Percentiles rank a stretch among this genome's conserved stretches.
phyloP scores from a whole-genome alignment of 257 asterid genomes.

The Solanum pimpinellifolium region DNA sequence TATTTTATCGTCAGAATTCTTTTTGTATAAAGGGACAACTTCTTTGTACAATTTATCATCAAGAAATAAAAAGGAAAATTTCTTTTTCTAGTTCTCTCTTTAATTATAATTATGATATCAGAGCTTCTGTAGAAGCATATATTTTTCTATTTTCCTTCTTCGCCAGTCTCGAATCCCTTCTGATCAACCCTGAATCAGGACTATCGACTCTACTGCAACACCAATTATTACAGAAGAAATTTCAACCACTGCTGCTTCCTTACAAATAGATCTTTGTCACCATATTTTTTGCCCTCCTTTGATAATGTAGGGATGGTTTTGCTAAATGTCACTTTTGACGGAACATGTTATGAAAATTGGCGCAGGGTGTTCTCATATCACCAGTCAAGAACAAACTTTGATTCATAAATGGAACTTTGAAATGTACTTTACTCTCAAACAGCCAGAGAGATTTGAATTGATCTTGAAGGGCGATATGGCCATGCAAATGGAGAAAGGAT shows the following conservation, averaged over 20 bases:
- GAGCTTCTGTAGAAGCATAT: neutral
- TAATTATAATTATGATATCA: neutral
- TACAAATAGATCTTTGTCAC: neutral
- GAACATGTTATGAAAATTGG: neutral
- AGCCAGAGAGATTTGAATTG: neutral
- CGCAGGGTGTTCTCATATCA: neutral
- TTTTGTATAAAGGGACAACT: too few relatives aligned
- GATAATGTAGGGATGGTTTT: neutral
- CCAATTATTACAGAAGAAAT: neutral
- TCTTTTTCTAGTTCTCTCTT: neutral
- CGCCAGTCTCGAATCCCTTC: neutral
- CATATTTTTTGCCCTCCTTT: neutral
- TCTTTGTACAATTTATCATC: too few relatives aligned
- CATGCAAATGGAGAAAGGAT: neutral
- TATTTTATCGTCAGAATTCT: too few relatives aligned
- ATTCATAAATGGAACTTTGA: neutral
- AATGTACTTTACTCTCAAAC: neutral
- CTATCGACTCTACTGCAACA: neutral
- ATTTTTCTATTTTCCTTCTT: neutral
- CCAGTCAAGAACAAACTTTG: neutral
- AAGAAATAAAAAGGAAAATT: neutral
- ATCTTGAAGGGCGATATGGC: neutral
- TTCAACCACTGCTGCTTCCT: neutral
- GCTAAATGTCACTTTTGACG: neutral
- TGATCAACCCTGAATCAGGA: neutral